Base-by-base conservation (phyloP, 2,329 filamentous ascomycete genomes). In the Talaromyces sp. region DNA sequence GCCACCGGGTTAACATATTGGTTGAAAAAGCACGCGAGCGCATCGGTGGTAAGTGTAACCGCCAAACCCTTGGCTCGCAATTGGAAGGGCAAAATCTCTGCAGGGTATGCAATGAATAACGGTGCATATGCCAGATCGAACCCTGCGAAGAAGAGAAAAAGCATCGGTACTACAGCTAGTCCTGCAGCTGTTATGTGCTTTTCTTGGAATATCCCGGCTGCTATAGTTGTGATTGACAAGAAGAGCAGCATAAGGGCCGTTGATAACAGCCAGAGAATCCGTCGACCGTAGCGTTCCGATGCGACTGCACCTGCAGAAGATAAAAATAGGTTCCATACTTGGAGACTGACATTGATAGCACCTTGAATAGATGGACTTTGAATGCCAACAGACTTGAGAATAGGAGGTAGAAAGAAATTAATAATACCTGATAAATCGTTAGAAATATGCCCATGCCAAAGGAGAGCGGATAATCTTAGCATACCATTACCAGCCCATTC, bases 1-100 rank as follows among this genome's bases (percentile, higher is more conserved):
- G 71, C 74, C 5, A 77, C 70, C 0, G 75, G 76, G 53, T 76
- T 77, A 30, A 73, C 73, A 47, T 73, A 77, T 47, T 70, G 68
- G 58, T 77, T 76, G 60, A 76, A 76, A 37, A 62, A 65, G 65
- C 68, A 60, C 2, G 63, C 65, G 5, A 63, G 41, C 3, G 61
- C 59, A 65, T 67, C 62, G 49, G 66, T 47, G 54, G 61, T 27
- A 8, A 67, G 53, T 11, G 58, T 64, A 20, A 68, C 51, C n/a
- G 68, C 64, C 29, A 70, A 55, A 2, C 70, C 73, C 52, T 69
- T 68, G 24, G 70, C 63, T 8, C 75, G 71, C 11, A 75, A 61
- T 19, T 66, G 63, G 52, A 65, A 76, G 0, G 73, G 74, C 16
- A 68, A 65, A 17, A 65, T 70, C 53, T 70, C 67, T 14, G 63